Base-by-base conservation (phyloP, 176 grass and related monocot genomes). In the Juncus inflexus region DNA sequence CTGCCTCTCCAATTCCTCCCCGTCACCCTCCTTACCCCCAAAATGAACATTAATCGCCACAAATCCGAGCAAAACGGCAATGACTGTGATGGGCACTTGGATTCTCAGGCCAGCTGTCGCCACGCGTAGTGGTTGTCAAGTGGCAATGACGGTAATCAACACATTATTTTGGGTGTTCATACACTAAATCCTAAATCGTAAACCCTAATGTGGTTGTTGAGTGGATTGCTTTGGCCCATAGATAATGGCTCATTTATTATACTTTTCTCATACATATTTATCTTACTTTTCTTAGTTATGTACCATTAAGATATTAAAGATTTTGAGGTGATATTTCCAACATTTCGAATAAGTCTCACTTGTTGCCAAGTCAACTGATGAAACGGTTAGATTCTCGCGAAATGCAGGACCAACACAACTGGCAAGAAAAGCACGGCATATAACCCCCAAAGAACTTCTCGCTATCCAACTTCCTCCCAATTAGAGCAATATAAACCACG, bases 341-440 rank as follows among this genome's bases (percentile, higher is more conserved):
- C 64, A 67, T n/a, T n/a, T n/a, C n/a, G n/a, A n/a, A 99, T 92
- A 66, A 99, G 85, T 57, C 88, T 81, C 81, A 86, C 78, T 92
- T 99, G 94, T 52, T 99, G 78, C 94, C 88, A 99, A 70, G 79
- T 82, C 35, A 99, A 64, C 75, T 41, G 87, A 65, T 92, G 88
- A 80, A 99, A 99, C 11, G 88, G 85, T 67, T 92, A 87, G 37
- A 99, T 61, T 58, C 78, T 89, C 62, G 94, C 67, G 9, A 99
- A 89, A 84, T 90, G 81, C 73, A 99, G 69, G 42, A 99, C 43
- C 63, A 99, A 53, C 7, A 83, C 85, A 75, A 92, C 64, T 50
- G 94, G 94, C 62, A 99, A 68, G 72, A 99, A 99, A 79, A 99
- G 77, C 39, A 99, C 52, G 79, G 89, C 72, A 77, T 99, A 92